Base-by-base conservation (phyloP, 1,284 basidiomycete genomes). In the Ganoderma lingzhi region DNA sequence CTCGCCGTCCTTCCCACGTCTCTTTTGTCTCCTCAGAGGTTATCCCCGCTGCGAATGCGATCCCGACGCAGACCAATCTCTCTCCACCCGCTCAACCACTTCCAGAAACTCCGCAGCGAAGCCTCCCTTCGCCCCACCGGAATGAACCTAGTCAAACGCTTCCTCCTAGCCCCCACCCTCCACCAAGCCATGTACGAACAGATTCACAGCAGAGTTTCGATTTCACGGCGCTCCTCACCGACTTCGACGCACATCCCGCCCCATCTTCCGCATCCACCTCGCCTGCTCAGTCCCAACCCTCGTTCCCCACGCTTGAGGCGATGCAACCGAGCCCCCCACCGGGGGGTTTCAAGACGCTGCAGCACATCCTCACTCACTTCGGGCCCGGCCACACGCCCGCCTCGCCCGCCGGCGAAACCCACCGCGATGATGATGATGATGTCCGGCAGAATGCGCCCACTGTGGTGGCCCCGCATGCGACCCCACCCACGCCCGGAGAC, bases 161-260 rank as follows among this genome's bases (percentile, higher is more conserved):
- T 39, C 41, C 23, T 41, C 37, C 41, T 17, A 39, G n/a, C n/a
- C 23, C 59, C 23, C 59, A 41, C 6, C 59, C 39, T 39, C 10
- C 23, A 1, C 14, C 23, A 41, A 41, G 56, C 35, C 10, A 41
- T 41, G 37, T 2, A 4, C 37, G 41, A 2, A 56, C 39, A 1
- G 66, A 67, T n/a, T 48, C 62, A 17, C 37, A 68, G 62, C 44
- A 44, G 28, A 28, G 62, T 59, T 14, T 53, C 39, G 51, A 70
- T 9, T 48, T 61, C 8, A 17, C 15, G 9, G 56, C 19, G 23
- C 19, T 68, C 2, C 45, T 68, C 2, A 62, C 59, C 23, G 64
- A 64, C 14, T 66, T 51, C 53, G 66, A 55, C 5, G 17, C 51
- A 8, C 51, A 63, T 66, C 17, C 63, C 61, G n/a, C 51, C 55